These are phyloP conservation scores for Picea glauca DNA, from an alignment of 75 land plant species.

Conservation along the genomic window DNA sequence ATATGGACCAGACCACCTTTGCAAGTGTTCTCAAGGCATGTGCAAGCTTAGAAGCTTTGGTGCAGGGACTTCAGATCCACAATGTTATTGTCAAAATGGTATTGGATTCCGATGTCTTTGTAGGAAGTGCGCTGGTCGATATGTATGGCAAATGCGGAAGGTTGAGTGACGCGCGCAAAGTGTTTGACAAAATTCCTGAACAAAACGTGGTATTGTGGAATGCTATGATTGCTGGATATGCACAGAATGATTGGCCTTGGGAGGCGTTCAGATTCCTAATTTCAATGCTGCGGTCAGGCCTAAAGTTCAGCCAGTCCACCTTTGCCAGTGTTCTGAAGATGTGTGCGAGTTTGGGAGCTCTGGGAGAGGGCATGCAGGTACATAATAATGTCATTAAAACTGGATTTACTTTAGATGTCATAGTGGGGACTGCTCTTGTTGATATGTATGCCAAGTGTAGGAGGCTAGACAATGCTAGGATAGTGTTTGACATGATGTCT, in stretches of 20 bases:
- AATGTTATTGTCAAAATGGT: constrained; percentile 3
- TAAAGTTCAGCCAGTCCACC: constrained; percentile 35
- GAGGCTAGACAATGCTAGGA: constrained; percentile 20
- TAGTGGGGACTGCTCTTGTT: constrained; percentile 51
- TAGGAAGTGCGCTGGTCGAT: neutral
- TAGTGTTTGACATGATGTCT: constrained; percentile 45
- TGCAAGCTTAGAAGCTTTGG: constrained; percentile 9
- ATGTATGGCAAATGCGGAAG: constrained; percentile 42
- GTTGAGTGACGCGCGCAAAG: constrained; percentile 23
- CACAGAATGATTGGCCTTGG: constrained; percentile 31
- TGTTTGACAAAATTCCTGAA: constrained; percentile 44
- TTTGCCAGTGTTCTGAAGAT: constrained; percentile 36
- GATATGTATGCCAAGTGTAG: constrained; percentile 67
- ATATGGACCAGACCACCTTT: neutral
- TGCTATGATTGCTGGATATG: constrained; percentile 62
- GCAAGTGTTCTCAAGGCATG: constrained; percentile 14
- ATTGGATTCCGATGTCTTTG: constrained; percentile 4
- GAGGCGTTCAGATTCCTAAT: constrained; percentile 32
- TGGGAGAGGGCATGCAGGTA: constrained; percentile 17
- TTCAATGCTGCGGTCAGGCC: constrained; percentile 27
- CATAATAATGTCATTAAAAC: constrained; percentile 25
- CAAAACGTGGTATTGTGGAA: constrained; percentile 60
- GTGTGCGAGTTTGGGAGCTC: constrained; percentile 16
- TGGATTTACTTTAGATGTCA: constrained; percentile 38
- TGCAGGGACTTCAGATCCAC: constrained; percentile 14